phyloP scores from a whole-genome alignment of 768 basidiomycete species.

The Amanita rimosa region DNA sequence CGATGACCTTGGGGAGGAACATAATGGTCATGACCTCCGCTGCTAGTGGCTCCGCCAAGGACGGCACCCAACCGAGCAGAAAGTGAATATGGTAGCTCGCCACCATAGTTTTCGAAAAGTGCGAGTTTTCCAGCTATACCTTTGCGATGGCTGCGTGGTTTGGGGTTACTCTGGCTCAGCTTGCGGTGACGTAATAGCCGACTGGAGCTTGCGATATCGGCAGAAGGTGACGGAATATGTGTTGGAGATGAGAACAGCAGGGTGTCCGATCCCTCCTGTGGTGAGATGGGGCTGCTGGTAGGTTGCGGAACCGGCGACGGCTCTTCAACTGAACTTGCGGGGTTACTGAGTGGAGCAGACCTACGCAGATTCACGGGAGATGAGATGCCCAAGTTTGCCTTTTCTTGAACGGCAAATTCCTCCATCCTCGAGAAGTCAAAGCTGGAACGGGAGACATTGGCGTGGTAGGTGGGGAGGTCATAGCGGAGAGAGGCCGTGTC shows the following conservation, averaged over 20 bases:
- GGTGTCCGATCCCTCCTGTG: background rate
- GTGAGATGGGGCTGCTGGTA: background rate
- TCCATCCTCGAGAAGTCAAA: conserved; percentile 78
- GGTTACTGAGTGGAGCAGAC: background rate
- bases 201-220: conserved; percentile 14
- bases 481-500: conserved; percentile 24
- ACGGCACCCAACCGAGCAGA: conserved; percentile 23
- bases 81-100: conserved; percentile 38
- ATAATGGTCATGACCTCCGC: conserved; percentile 6
- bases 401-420: conserved; percentile 62
- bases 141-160: conserved; percentile 49
- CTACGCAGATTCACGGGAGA: conserved; percentile 21
- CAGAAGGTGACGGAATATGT: background rate
- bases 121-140: conserved; percentile 78
- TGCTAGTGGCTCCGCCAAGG: conserved; percentile 10
- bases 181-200: conserved; percentile 65
- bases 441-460: conserved; percentile 37
- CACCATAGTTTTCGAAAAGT: conserved; percentile 61
- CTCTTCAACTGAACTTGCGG: conserved; percentile 2
- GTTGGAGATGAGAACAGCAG: background rate
- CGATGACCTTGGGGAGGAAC: conserved; percentile 8
- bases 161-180: conserved; percentile 70
- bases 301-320: background rate
- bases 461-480: conserved; percentile 62
- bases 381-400: conserved; percentile 46